Percentiles rank a stretch among this genome's conserved stretches.
phyloP scores from a whole-genome alignment of 1,284 basidiomycete genomes.

The Melampsora occidentalis region DNA sequence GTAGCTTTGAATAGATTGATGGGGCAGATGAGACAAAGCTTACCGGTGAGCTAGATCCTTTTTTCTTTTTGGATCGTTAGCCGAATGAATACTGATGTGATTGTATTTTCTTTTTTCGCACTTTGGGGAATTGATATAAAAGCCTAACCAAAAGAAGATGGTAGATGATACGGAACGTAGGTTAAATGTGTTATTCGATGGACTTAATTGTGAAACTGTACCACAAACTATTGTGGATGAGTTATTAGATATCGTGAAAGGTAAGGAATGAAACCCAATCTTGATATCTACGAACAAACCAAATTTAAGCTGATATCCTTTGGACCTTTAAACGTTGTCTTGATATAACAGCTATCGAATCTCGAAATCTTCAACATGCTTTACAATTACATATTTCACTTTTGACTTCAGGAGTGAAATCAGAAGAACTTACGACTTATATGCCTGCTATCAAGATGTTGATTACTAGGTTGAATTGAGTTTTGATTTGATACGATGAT shows the following conservation, averaged over 20 bases:
- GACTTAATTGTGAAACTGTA: constrained; percentile 83
- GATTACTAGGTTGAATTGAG: constrained; percentile 43
- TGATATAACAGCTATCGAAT: constrained; percentile 46
- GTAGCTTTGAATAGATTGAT: constrained; percentile 44
- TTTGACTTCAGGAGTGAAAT: constrained; percentile 45
- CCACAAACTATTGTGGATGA: constrained; percentile 49
- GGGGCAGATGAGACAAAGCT: constrained; percentile 64
- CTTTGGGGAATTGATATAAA: constrained; percentile 46
- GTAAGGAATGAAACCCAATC: constrained; percentile 42
- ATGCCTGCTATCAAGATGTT: constrained; percentile 49
- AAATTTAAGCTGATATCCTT: background rate
- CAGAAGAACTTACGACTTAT: constrained; percentile 47
- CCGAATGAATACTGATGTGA: background rate
- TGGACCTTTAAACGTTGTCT: background rate
- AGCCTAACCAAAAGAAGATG: constrained; percentile 78
- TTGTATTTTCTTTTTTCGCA: background rate
- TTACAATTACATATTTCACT: constrained; percentile 48
- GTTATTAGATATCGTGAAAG: constrained; percentile 52
- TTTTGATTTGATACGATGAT: background rate
- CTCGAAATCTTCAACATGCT: constrained; percentile 46
- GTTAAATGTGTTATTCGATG: constrained; percentile 81
- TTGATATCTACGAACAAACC: background rate
- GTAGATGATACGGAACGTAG: constrained; percentile 84
- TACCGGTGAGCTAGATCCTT: constrained; percentile 61
- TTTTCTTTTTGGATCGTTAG: constrained; percentile 6